Evolutionary conservation across 208 protist genomes (phyloP), one percentile per base, ranked within the genome.

Genomic region (Trypanosoma avium): DNA sequence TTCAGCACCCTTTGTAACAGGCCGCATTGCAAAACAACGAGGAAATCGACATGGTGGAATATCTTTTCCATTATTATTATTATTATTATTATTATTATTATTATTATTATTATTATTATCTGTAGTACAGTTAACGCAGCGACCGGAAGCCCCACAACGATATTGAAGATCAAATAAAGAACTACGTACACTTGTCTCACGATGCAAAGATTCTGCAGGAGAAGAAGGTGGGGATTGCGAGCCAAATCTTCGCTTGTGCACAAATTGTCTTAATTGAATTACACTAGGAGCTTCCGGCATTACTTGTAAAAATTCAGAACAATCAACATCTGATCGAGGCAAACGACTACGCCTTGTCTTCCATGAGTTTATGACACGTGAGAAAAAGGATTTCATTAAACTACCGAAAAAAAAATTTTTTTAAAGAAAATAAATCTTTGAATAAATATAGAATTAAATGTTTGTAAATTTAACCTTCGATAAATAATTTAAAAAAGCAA

Each of bases 81-180:
- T 43, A 17, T 42, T 17, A 17, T 9, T n/a, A 26, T 9, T 17
- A 9, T 17, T 17, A 17, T 17, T 17, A 35, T 54, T 17, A 35
- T 17, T 17, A 54, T 15, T 15, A 17, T 15, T 15, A 43, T 9
- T 15, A n/a, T 43, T 15, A 9, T 9, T n/a, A n/a, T 43, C 22
- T 17, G 9, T 15, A 15, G 26, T 22, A 46, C 53, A 57, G n/a
- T 77, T 79, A 12, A 76, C 81, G 73, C 88, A 94, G 26, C 88
- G 84, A 1, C 88, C 88, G n/a, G 46, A 74, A 4, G 70, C 88
- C 6, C 84, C 88, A 62, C 88, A 94, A 26, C 88, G 84, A 70
- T 94, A 77, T 27, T 52, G 46, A 2, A 94, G 64, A 35, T 94
- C 88, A 62, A 94, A 94, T 7, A 88, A 60, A 13, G 74, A 83